These are phyloP conservation scores for Trichoderma brevicompactum DNA, from an alignment of 2,329 filamentous ascomycete species.

Conservation along the genomic window DNA sequence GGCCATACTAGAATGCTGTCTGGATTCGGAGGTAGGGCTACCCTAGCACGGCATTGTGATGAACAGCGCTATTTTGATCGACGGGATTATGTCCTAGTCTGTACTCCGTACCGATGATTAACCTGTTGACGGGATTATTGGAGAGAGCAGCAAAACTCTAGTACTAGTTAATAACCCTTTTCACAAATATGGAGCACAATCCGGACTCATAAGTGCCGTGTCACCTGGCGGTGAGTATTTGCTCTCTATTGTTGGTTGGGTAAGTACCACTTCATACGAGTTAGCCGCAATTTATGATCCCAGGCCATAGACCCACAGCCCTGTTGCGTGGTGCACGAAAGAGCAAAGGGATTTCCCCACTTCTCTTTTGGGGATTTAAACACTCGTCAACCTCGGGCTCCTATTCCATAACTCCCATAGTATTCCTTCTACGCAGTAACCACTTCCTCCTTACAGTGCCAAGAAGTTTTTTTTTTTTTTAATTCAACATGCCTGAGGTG, in stretches of 20 bases:
- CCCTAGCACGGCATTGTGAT: too few species aligned
- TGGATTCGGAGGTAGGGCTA: too few species aligned
- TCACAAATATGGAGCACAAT: too few species aligned
- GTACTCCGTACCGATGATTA: too few species aligned
- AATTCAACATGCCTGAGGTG: not conserved
- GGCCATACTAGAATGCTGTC: too few species aligned
- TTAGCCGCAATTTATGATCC: not conserved
- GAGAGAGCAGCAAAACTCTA: too few species aligned
- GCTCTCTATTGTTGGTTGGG: not conserved
- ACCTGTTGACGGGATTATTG: too few species aligned
- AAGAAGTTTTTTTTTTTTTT: not conserved
- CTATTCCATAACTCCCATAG: not conserved
- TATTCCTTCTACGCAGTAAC: not conserved
- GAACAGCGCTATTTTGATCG: too few species aligned
- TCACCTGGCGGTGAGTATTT: not conserved
- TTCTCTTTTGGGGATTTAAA: not conserved
- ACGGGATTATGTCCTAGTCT: too few species aligned
- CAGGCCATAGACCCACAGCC: not conserved
- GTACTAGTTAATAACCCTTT: too few species aligned
- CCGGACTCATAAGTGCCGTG: too few species aligned
- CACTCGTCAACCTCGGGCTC: not conserved
- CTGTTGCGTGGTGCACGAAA: too few species aligned
- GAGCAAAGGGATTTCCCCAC: not conserved
- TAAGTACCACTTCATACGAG: not conserved
- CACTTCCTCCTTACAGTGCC: not conserved